These are phyloP conservation scores for Malassezia dermatis DNA, from an alignment of 1,284 basidiomycete species.

Conservation along the genomic window DNA sequence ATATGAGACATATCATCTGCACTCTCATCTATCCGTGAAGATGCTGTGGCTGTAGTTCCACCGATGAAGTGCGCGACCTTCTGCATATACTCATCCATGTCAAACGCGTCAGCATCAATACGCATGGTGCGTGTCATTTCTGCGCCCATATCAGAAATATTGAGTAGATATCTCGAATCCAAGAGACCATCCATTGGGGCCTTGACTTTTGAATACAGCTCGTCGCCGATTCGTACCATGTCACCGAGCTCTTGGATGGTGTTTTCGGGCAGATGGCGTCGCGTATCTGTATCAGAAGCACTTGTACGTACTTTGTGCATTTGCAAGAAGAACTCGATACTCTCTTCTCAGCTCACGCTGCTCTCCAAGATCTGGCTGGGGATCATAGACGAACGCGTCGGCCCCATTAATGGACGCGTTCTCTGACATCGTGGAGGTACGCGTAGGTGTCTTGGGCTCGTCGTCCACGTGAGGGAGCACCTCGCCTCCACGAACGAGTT, in stretches of 20 bases:
- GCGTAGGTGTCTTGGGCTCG: neutral
- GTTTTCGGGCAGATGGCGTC: conserved; percentile 15
- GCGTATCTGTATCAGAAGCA: conserved; percentile 18
- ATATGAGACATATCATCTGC: neutral
- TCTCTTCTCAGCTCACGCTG: conserved; percentile 27
- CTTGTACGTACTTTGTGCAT: conserved; percentile 23
- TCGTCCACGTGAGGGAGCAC: neutral
- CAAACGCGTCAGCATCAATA: conserved; percentile 32
- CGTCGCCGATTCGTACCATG: conserved; percentile 16
- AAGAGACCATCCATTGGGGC: conserved; percentile 28
- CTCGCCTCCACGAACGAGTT: neutral
- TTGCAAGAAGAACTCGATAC: conserved; percentile 30
- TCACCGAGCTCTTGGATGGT: conserved; percentile 11
- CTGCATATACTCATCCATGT: conserved; percentile 35
- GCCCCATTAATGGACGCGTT: neutral
- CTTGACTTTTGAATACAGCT: conserved; percentile 24
- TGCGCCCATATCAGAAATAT: conserved; percentile 35
- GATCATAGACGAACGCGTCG: conserved; percentile 24
- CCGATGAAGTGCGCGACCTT: conserved; percentile 27
- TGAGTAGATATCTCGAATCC: conserved; percentile 34
- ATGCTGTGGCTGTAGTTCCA: conserved; percentile 13
- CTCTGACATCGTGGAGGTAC: neutral
- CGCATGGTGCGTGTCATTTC: conserved; percentile 39
- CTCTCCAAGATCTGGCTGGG: conserved; percentile 20
- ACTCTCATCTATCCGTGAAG: conserved; percentile 10